These are phyloP conservation scores for Aspergillus heteromorphus DNA, from an alignment of 495 filamentous ascomycete species.

Conservation along the genomic window DNA sequence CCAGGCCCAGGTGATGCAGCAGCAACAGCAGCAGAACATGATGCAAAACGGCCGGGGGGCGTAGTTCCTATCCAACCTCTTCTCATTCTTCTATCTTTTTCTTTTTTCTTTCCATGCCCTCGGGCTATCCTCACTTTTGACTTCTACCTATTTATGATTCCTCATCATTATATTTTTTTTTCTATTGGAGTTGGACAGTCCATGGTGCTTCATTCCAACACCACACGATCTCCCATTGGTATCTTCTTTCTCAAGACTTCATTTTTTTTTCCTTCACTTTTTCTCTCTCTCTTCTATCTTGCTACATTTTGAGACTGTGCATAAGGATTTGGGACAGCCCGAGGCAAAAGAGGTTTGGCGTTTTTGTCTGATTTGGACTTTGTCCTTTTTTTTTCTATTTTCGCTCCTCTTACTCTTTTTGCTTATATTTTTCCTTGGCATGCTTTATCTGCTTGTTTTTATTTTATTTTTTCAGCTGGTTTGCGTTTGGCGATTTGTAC, in stretches of 20 bases:
- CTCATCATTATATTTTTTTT: slow-evolving; percentile 7
- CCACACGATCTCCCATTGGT: background rate
- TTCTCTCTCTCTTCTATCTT: slow-evolving; percentile 12
- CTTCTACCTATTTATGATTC: background rate
- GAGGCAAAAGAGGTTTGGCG: slow-evolving; percentile 21
- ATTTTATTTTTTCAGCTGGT: background rate
- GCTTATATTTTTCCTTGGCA: background rate
- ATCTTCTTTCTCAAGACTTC: background rate
- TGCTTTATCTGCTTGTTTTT: slow-evolving; percentile 6
- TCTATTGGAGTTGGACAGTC: slow-evolving; percentile 10
- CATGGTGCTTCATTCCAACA: slow-evolving; percentile 7
- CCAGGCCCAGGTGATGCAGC: slow-evolving; percentile 36
- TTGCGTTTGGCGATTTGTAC: slow-evolving; percentile 18
- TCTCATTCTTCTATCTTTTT: slow-evolving; percentile 3
- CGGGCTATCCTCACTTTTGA: slow-evolving; percentile 6
- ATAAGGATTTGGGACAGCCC: slow-evolving; percentile 15
- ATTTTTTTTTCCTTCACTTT: slow-evolving; percentile 7
- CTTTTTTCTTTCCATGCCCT: slow-evolving; percentile 3
- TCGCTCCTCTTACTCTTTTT: no score
- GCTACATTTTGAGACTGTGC: slow-evolving; percentile 20
- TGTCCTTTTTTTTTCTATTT: slow-evolving; percentile 2
- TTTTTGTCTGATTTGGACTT: slow-evolving; percentile 9
- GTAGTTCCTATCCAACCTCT: slow-evolving; percentile 11
- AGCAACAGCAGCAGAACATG: slow-evolving; percentile 44
- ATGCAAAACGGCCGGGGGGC: slow-evolving; percentile 45